Percentiles rank a stretch among this genome's conserved stretches.
phyloP scores from a whole-genome alignment of 2,329 filamentous ascomycete species.

The Phyllosticta capitalensis region DNA sequence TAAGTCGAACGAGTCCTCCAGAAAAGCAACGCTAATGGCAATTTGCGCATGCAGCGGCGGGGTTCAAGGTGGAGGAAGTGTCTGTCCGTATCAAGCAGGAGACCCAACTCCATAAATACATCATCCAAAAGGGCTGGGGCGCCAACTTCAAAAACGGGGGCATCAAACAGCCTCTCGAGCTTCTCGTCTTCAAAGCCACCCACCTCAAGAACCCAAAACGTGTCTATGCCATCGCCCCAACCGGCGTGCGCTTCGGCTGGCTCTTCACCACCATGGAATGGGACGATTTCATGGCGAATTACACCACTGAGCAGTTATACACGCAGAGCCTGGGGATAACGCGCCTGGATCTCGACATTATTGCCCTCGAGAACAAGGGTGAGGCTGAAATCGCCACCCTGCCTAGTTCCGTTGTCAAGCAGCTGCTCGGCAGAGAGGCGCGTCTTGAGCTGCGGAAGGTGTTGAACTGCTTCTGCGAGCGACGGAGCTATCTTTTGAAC shows the following conservation, averaged over 20 bases:
- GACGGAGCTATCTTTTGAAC: too few relatives aligned
- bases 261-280: neutral
- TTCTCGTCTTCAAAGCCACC: neutral
- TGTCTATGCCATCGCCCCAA: neutral
- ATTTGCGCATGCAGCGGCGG: neutral
- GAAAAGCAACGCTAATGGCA: neutral
- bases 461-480: too few relatives aligned
- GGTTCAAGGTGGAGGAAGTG: neutral
- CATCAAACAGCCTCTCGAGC: neutral
- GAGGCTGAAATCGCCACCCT: too few relatives aligned
- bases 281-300: neutral
- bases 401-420: too few relatives aligned
- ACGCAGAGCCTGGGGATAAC: neutral
- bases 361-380: too few relatives aligned
- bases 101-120: neutral
- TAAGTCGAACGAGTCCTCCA: neutral
- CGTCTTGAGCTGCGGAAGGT: too few relatives aligned
- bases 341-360: neutral
- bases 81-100: neutral
- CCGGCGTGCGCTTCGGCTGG: neutral
- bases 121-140: neutral
- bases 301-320: neutral
- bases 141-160: neutral
- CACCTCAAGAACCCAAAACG: neutral
- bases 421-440: too few relatives aligned